phyloP scores from a whole-genome alignment of 805 yeast genomes.

The Ascoidea rubescens region DNA sequence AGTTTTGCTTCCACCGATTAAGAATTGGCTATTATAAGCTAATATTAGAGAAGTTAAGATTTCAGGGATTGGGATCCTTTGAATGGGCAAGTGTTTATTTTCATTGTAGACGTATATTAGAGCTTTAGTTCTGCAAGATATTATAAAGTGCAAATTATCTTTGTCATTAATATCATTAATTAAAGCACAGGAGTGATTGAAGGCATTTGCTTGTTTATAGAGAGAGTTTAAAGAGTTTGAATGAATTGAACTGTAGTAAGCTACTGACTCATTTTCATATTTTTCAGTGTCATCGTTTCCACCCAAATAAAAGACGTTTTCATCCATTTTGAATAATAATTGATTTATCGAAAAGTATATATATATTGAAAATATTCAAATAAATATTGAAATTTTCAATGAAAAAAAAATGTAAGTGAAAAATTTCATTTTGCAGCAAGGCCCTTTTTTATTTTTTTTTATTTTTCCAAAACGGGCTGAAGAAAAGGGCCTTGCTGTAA shows the following conservation, averaged over 20 bases:
- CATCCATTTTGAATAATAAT: slow-evolving; percentile 39
- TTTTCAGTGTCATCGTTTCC: slow-evolving; percentile 30
- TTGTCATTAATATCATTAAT: slow-evolving; percentile 35
- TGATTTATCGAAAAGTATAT: too few species aligned
- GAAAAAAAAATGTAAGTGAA: too few species aligned
- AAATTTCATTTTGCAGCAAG: too few species aligned
- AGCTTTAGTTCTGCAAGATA: slow-evolving; percentile 63
- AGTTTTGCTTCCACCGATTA: slow-evolving; percentile 61
- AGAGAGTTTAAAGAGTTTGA: slow-evolving; percentile 27
- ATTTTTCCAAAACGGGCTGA: too few species aligned
- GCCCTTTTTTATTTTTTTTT: too few species aligned
- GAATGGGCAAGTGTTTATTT: slow-evolving; percentile 43
- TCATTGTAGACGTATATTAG: slow-evolving; percentile 48
- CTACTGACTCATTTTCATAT: slow-evolving; percentile 28
- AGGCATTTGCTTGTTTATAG: slow-evolving; percentile 33
- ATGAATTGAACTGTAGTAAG: slow-evolving; percentile 26
- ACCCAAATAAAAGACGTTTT: slow-evolving; percentile 32
- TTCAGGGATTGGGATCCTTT: slow-evolving; percentile 77
- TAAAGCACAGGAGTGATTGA: slow-evolving; percentile 33
- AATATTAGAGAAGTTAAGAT: slow-evolving; percentile 43
- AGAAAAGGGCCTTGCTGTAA: too few species aligned
- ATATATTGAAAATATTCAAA: too few species aligned
- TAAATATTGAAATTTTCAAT: too few species aligned
- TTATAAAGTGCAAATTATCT: slow-evolving; percentile 42
- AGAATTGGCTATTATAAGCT: slow-evolving; percentile 27